Evolutionary conservation across 176 grass and related monocot species (phyloP), one percentile per base, ranked within the genome.

Genomic region (Avena eriantha): DNA sequence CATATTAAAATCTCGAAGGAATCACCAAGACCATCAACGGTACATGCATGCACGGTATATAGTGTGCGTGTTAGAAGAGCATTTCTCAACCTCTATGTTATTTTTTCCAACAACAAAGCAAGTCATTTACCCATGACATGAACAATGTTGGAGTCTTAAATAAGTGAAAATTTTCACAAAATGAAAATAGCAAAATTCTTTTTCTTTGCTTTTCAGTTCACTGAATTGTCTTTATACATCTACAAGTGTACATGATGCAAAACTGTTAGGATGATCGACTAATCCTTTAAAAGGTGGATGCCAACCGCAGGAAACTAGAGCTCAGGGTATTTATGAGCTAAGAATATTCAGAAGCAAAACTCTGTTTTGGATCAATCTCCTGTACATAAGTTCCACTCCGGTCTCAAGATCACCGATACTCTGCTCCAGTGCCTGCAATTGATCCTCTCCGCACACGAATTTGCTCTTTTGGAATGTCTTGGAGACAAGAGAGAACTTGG

Each of bases 311-410:
- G 31, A 35, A 33, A 69, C 4, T 66, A 86, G 83, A 89, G 46
- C 13, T 75, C 7, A 8, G 3, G 19, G 14, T 47, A 69, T 82
- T 60, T 79, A 88, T 56, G 29, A 81, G 65, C 88, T 87, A 73
- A 88, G 83, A 73, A 50, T 46, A 43, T 93, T 93, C 23, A 90
- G 82, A 73, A 90, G 82, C 49, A 78, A 90, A 81, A 93, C 88
- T 85, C 88, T 93, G 77, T 56, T 33, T 31, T 88, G 88, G 66
- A 88, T 88, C 72, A 93, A 57, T 74, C 59, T 76, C 73, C 73
- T 75, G 67, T 90, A 88, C 48, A 86, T 56, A 84, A 77, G 75
- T 47, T 76, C 86, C 0, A 14, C 70, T 81, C 35, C 41, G 22
- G 57, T 83, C 88, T 80, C 79, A 59, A 93, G 88, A 58, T 68